Conservation (phyloP, 139 green algal genomes). For the Micromonas pusilla region DNA sequence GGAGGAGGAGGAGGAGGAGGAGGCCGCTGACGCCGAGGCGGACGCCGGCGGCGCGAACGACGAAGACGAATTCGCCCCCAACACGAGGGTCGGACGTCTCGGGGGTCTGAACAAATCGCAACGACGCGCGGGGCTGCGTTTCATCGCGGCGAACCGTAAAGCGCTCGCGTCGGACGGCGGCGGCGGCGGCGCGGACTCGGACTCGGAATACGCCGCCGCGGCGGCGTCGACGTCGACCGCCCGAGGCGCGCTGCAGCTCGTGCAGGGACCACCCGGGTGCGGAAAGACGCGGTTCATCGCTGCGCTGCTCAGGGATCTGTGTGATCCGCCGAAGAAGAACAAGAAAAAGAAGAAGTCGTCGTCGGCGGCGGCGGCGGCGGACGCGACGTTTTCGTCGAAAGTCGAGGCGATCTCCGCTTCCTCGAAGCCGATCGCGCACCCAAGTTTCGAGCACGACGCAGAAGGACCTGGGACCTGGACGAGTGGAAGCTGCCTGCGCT, state of each 20-base stretch:
- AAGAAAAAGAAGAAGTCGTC: too few relatives aligned
- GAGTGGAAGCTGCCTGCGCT: too few relatives aligned
- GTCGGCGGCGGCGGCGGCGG: too few relatives aligned
- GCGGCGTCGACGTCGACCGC: background rate
- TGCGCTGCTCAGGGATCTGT: background rate
- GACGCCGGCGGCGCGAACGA: background rate
- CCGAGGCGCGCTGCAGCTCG: constrained; percentile 16
- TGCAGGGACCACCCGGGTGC: constrained; percentile 33
- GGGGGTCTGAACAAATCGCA: constrained; percentile 27
- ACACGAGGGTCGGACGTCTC: background rate
- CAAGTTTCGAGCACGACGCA: too few relatives aligned
- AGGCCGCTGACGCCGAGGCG: background rate
- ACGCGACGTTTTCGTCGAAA: too few relatives aligned
- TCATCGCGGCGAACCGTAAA: background rate
- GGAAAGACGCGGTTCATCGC: constrained; percentile 28
- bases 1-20: background rate
- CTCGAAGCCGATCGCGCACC: too few relatives aligned
- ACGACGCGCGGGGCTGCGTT: constrained; percentile 2
- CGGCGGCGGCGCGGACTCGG: too few relatives aligned
- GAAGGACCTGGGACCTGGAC: too few relatives aligned
- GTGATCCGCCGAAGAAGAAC: background rate
- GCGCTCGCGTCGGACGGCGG: too few relatives aligned
- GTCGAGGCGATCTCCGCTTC: too few relatives aligned
- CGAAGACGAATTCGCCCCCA: background rate
- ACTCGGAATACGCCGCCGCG: too few relatives aligned